phyloP scores from a whole-genome alignment of 257 asterid genomes.

The Henckelia pumila region DNA sequence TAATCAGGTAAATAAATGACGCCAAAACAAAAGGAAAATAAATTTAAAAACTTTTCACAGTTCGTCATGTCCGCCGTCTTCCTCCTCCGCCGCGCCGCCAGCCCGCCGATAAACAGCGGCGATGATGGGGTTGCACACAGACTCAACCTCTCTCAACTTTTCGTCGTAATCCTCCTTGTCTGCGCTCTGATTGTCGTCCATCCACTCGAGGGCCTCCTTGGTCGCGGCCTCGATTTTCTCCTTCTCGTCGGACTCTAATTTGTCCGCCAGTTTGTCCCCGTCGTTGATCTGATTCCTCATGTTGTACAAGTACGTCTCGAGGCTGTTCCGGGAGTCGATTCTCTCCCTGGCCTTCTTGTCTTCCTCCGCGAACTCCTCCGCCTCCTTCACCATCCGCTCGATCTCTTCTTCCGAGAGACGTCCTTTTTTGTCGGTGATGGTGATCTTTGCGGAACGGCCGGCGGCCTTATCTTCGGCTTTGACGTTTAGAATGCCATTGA shows the following conservation, averaged over 20 bases:
- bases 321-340: no score
- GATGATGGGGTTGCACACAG: constrained; percentile 67
- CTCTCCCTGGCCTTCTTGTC: not conserved
- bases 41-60: constrained; percentile 29
- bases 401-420: not conserved
- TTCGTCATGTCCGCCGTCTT: constrained; percentile 66
- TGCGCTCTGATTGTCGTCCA: constrained; percentile 73
- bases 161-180: constrained; percentile 82
- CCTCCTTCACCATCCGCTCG: not conserved
- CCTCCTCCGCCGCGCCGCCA: constrained; percentile 44
- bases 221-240: not conserved
- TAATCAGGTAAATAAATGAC: no score
- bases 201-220: constrained; percentile 24
- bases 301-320: no score
- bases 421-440: not conserved
- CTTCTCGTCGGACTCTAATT: not conserved
- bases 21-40: no score
- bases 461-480: not conserved
- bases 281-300: not conserved
- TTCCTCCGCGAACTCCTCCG: not conserved
- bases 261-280: not conserved
- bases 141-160: constrained; percentile 76
- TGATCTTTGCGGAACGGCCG: not conserved
- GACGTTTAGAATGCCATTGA: not conserved
- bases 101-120: constrained; percentile 71